Evolutionary conservation across 1,284 basidiomycete genomes (phyloP).

Genomic region (Wolfiporia cocos): DNA sequence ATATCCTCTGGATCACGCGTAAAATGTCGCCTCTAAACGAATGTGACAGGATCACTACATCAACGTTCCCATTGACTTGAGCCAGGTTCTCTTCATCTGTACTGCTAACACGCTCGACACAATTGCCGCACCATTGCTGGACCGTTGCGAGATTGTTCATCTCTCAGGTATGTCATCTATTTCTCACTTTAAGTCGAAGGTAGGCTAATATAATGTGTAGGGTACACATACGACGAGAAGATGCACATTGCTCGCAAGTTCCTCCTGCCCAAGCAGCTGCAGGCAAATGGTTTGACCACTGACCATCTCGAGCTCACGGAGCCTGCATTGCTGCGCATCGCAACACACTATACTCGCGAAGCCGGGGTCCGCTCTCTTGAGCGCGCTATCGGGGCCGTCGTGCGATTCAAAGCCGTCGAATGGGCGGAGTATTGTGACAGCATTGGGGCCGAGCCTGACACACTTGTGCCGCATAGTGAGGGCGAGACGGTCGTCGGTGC

Average conservation of each 20-base stretch:
- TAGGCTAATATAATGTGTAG: constrained; percentile 22
- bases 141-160: constrained; percentile 69
- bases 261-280: constrained; percentile 81
- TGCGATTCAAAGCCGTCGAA: constrained; percentile 84
- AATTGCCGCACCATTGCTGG: constrained; percentile 78
- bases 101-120: constrained; percentile 85
- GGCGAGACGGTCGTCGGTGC: constrained; percentile 6
- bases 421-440: constrained; percentile 71
- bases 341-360: constrained; percentile 79
- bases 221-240: constrained; percentile 91
- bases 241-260: constrained; percentile 82
- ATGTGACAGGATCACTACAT: constrained; percentile 77
- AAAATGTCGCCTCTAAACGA: too few species aligned
- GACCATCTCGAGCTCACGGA: constrained; percentile 41
- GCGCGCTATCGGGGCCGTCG: constrained; percentile 80
- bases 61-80: constrained; percentile 86
- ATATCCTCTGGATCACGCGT: not conserved
- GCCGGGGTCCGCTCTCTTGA: constrained; percentile 92
- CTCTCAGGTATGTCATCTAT: constrained; percentile 56
- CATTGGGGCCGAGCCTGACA: constrained; percentile 19
- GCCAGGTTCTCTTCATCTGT: constrained; percentile 85
- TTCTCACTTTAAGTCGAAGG: not conserved
- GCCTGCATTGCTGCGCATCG: constrained; percentile 63
- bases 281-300: constrained; percentile 58
- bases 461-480: constrained; percentile 3